Evolutionary conservation across 257 asterid genomes (phyloP).

Genomic region (Scutellaria barbata): DNA sequence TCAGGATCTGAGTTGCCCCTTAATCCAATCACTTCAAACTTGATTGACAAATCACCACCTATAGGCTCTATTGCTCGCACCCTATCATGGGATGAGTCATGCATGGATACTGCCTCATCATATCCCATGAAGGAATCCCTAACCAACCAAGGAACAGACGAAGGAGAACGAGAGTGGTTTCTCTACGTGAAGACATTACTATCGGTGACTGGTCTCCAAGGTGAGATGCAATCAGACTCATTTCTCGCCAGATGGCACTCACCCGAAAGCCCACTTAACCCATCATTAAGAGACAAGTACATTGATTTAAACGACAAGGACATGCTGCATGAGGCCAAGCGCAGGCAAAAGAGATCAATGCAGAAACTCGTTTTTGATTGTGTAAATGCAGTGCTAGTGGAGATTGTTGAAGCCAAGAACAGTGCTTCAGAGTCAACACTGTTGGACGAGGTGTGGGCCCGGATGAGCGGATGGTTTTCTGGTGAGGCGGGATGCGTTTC

Average conservation of each 20-base stretch:
- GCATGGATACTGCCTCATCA: slow-evolving; percentile 67
- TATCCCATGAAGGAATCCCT: slow-evolving; percentile 52
- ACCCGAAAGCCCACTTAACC: slow-evolving; percentile 81
- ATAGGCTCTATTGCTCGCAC: slow-evolving; percentile 91
- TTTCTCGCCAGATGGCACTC: slow-evolving; percentile 72
- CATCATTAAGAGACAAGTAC: slow-evolving; percentile 73
- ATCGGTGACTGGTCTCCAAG: slow-evolving; percentile 68
- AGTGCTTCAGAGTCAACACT: slow-evolving; percentile 34
- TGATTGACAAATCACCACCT: slow-evolving; percentile 95
- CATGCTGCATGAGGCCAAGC: slow-evolving; percentile 62
- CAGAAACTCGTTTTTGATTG: slow-evolving; percentile 86
- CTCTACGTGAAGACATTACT: slow-evolving; percentile 63
- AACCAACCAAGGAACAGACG: slow-evolving; percentile 52
- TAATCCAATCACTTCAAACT: slow-evolving; percentile 57
- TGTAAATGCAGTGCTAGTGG: slow-evolving; percentile 68
- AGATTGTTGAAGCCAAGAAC: slow-evolving; percentile 53
- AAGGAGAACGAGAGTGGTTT: slow-evolving; percentile 72
- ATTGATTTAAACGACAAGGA: slow-evolving; percentile 58
- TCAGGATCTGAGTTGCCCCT: slow-evolving; percentile 61
- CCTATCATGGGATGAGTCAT: slow-evolving; percentile 67
- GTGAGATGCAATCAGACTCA: slow-evolving; percentile 48
- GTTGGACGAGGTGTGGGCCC: slow-evolving; percentile 72
- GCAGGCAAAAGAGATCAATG: slow-evolving; percentile 74
- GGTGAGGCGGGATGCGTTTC: slow-evolving; percentile 45
- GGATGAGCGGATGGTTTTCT: slow-evolving; percentile 64